A percentile compares a stretch with the other conserved stretches of the same genome.
These are phyloP conservation scores for Rutstroemia sp. DNA, from an alignment of 2,329 filamentous ascomycete genomes.

Conservation along the genomic window DNA sequence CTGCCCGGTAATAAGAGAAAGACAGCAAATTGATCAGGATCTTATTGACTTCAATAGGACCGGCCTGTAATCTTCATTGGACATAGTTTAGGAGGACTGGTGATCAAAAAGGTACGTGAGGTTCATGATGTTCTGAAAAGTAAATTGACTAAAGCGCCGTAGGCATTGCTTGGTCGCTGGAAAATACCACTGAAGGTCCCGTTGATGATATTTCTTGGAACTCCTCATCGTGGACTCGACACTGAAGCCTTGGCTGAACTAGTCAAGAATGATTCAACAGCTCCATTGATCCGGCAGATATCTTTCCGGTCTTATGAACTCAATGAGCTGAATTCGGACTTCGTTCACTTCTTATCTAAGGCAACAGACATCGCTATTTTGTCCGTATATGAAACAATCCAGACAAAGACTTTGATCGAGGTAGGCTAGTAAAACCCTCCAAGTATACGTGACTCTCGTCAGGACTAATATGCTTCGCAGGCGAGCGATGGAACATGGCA, in stretches of 20 bases:
- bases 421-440: not conserved
- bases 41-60: not conserved
- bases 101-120: slow-evolving; percentile 28
- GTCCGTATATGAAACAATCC: slow-evolving; percentile 17
- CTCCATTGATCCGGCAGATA: slow-evolving; percentile 18
- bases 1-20: not conserved
- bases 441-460: not conserved
- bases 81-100: slow-evolving; percentile 32
- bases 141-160: not conserved
- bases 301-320: slow-evolving; percentile 14
- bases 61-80: slow-evolving; percentile 28
- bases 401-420: slow-evolving; percentile 15
- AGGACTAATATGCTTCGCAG: not conserved
- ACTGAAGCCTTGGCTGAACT: slow-evolving; percentile 17
- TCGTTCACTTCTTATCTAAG: slow-evolving; percentile 10
- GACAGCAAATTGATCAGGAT: not conserved
- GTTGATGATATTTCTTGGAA: slow-evolving; percentile 22
- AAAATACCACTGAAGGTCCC: slow-evolving; percentile 10
- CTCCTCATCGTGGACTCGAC: slow-evolving; percentile 22
- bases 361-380: slow-evolving; percentile 15
- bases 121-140: not conserved
- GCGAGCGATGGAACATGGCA: slow-evolving; percentile 7
- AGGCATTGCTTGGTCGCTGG: slow-evolving; percentile 8
- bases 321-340: slow-evolving; percentile 13
- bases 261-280: slow-evolving; percentile 15